Conservation (phyloP, 23 red algal genomes). For the Gracilaria gracilis region DNA sequence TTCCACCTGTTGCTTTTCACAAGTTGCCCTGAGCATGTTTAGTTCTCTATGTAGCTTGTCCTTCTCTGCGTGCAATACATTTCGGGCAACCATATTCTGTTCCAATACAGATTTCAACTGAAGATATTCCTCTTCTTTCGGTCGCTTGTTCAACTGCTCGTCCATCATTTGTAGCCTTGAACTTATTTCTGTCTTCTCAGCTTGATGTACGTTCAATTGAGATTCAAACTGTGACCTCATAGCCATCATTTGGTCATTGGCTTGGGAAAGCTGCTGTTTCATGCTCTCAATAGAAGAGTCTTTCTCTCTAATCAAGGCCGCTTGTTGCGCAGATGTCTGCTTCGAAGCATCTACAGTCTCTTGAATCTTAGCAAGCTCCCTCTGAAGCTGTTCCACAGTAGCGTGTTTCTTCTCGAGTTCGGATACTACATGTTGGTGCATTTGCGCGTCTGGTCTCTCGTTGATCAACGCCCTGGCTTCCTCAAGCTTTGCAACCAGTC, state of each 20-base stretch:
- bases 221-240: constrained; percentile 18
- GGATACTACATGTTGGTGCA: background rate
- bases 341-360: background rate
- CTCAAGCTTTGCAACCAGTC: background rate
- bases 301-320: background rate
- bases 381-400: background rate
- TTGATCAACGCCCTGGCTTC: background rate
- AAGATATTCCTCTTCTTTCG: background rate
- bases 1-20: background rate
- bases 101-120: constrained; percentile 3
- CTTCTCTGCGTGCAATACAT: background rate
- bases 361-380: background rate
- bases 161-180: background rate
- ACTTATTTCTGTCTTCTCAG: background rate
- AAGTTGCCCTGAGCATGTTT: background rate
- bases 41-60: background rate
- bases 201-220: background rate
- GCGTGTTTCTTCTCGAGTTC: background rate
- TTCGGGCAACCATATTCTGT: background rate
- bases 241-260: background rate
- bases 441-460: background rate
- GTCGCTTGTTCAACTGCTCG: background rate
- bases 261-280: constrained; percentile 2
- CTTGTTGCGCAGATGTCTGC: background rate
- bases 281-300: background rate